Evolutionary conservation across 495 filamentous ascomycete species (phyloP).

Genomic region (Rostrohypoxylon terebratum): DNA sequence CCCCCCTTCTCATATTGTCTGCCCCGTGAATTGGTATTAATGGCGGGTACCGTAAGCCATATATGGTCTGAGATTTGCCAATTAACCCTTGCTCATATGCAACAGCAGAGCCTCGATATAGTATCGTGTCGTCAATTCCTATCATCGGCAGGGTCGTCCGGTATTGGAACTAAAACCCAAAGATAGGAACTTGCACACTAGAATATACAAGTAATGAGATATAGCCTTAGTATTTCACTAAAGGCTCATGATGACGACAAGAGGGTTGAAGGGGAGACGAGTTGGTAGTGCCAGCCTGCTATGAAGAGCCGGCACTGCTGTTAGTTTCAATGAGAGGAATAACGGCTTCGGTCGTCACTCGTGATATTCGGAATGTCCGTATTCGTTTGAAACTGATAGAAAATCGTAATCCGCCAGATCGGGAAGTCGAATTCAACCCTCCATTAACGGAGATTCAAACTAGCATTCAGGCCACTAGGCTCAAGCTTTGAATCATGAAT

Average conservation of each 20-base stretch:
- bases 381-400: slow-evolving; percentile 10
- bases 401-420: slow-evolving; percentile 21
- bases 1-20: background rate
- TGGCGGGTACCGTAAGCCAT: slow-evolving; percentile 19
- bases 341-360: background rate
- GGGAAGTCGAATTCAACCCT: slow-evolving; percentile 17
- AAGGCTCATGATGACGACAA: slow-evolving; percentile 6
- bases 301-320: background rate
- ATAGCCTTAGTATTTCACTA: background rate
- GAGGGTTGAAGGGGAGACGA: background rate
- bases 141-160: slow-evolving; percentile 12
- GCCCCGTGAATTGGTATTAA: slow-evolving; percentile 16
- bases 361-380: background rate
- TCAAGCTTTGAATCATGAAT: background rate
- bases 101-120: background rate
- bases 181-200: slow-evolving; percentile 20
- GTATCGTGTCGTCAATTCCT: slow-evolving; percentile 6
- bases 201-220: slow-evolving; percentile 23
- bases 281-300: slow-evolving; percentile 12
- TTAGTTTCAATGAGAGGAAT: background rate
- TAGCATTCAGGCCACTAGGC: background rate
- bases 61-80: background rate
- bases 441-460: slow-evolving; percentile 6
- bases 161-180: slow-evolving; percentile 17
- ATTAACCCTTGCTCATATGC: background rate